Percentiles rank a stretch among this genome's conserved stretches.
phyloP scores from a whole-genome alignment of 2,329 filamentous ascomycete genomes.

The Septoria linicola region DNA sequence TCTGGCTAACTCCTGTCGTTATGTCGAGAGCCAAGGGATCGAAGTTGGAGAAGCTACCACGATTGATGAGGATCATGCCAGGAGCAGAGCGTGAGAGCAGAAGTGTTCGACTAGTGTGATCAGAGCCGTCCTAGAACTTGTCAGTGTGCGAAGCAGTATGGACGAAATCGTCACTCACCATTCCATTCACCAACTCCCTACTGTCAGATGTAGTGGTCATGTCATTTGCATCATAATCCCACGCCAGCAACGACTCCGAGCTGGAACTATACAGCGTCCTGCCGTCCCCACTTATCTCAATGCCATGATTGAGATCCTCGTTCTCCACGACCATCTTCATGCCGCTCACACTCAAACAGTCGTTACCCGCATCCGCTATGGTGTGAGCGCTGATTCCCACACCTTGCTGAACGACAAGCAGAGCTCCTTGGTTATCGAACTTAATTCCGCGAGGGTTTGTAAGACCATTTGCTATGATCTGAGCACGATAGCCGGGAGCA shows the following conservation, averaged over 20 bases:
- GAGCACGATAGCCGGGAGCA: constrained; percentile 44
- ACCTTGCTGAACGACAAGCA: constrained; percentile 51
- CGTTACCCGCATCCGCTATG: constrained; percentile 25
- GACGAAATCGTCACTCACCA: constrained; percentile 44
- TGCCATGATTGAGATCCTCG: constrained; percentile 51
- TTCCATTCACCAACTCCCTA: constrained; percentile 59
- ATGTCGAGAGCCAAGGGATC: constrained; percentile 56
- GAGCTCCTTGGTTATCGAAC: constrained; percentile 49
- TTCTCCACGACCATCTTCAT: constrained; percentile 33
- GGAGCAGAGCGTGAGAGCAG: constrained; percentile 58
- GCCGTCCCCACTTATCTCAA: constrained; percentile 49
- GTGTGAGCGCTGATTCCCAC: constrained; percentile 30
- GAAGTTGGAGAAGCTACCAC: constrained; percentile 64
- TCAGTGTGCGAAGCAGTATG: not conserved
- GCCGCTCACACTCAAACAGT: constrained; percentile 28
- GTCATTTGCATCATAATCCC: constrained; percentile 56
- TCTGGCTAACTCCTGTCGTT: constrained; percentile 61
- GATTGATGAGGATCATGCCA: constrained; percentile 61
- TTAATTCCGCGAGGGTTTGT: constrained; percentile 48
- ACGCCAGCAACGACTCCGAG: constrained; percentile 59
- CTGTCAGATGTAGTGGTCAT: constrained; percentile 48
- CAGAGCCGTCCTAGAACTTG: constrained; percentile 40
- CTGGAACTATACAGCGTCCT: constrained; percentile 58
- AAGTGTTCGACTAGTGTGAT: constrained; percentile 67
- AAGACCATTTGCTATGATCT: constrained; percentile 49